A percentile compares a stretch with the other conserved stretches of the same genome.
Evolutionary conservation across 106 monocot genomes (phyloP).

Genomic region (Allium cepa): DNA sequence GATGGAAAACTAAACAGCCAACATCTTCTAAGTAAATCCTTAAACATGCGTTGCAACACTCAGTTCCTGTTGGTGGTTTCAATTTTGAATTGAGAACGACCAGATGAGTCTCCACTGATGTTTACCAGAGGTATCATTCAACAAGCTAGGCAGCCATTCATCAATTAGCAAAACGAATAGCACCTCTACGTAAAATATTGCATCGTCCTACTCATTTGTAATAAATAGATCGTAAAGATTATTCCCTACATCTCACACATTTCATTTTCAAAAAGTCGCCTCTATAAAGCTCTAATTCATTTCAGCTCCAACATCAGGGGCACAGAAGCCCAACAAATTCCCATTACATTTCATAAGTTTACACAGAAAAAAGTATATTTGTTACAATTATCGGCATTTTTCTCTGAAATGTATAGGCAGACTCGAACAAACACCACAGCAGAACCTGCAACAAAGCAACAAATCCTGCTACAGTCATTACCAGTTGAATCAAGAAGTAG

Average conservation of each 20-base stretch:
- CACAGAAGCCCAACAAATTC: background rate
- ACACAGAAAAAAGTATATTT: conserved; percentile 2
- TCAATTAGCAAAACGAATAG: no score
- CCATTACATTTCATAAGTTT: conserved; percentile 1
- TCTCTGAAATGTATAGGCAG: background rate
- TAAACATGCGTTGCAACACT: no score
- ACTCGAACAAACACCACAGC: background rate
- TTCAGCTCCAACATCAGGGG: background rate
- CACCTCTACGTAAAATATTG: no score
- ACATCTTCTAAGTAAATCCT: no score
- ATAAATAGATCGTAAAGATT: conserved; percentile 2
- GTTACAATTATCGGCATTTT: background rate
- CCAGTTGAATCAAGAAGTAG: background rate
- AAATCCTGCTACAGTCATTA: background rate
- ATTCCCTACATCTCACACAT: background rate
- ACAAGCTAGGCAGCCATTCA: no score
- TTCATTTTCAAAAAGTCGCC: background rate
- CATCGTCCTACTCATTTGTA: background rate
- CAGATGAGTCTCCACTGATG: no score
- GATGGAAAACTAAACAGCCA: no score
- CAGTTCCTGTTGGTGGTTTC: no score
- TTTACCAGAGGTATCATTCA: no score
- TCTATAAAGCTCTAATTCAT: background rate
- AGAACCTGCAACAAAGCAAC: background rate
- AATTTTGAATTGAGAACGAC: no score